Evolutionary conservation across 257 asterid species (phyloP).

Genomic region (Penstemon davidsonii): DNA sequence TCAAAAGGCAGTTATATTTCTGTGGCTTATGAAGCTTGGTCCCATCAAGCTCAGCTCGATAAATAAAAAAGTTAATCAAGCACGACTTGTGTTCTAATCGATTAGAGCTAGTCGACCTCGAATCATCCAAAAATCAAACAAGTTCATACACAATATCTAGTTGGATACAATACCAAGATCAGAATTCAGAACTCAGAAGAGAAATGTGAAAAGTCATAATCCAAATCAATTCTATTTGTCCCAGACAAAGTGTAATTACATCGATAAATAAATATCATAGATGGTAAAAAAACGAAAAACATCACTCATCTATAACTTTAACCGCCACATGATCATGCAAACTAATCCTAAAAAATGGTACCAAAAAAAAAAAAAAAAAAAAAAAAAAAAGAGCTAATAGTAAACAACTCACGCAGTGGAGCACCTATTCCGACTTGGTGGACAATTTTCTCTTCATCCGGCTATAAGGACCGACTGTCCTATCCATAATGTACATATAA

Average conservation of each 20-base stretch:
- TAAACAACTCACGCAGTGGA: slow-evolving; percentile 11
- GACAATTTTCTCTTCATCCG: slow-evolving; percentile 76
- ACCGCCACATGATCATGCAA: slow-evolving; percentile 4
- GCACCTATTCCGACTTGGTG: slow-evolving; percentile 50
- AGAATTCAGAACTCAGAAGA: neutral
- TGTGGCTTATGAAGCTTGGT: too few relatives aligned
- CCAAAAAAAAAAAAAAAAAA: neutral
- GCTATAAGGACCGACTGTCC: slow-evolving; percentile 84
- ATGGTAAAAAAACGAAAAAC: slow-evolving; percentile 16
- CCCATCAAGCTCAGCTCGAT: too few relatives aligned
- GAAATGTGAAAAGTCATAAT: neutral
- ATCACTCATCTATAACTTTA: slow-evolving; percentile 20
- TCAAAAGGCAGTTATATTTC: too few relatives aligned
- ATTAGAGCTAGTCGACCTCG: too few relatives aligned
- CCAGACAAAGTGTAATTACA: neutral
- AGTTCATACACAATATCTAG: neutral
- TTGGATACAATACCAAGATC: neutral
- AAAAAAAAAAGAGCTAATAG: too few relatives aligned
- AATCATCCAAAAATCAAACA: too few relatives aligned
- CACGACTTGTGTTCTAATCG: too few relatives aligned
- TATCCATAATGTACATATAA: slow-evolving; percentile 71
- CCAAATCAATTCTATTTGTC: slow-evolving; percentile 6
- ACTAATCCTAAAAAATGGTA: slow-evolving; percentile 25
- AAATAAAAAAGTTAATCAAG: too few relatives aligned
- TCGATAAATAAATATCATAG: neutral